Evolutionary conservation across 2,329 filamentous ascomycete species (phyloP), one percentile per base, ranked within the genome.

Genomic region (Pseudonectria buxi): DNA sequence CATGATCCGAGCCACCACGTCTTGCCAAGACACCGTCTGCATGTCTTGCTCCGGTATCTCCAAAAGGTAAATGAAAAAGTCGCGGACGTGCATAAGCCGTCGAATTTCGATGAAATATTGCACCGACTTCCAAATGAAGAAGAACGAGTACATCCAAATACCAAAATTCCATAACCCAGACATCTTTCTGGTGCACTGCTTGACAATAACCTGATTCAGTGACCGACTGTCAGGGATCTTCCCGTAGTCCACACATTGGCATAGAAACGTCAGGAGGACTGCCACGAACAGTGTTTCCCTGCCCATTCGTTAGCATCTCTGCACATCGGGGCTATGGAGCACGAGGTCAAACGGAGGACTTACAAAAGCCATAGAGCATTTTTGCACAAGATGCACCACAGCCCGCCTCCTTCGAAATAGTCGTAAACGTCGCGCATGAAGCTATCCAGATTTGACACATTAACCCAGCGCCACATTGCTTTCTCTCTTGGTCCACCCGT

Each of bases 1-100:
- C 77, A 94, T 94, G 41, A 95, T 72, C 25, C 87, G 81, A 41
- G 78, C 83, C 14, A 95, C 88, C 16, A 95, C 76, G 45, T 92
- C 83, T 55, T 94, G 86, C 89, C 89, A 95, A 6, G 89, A 90
- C 33, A 95, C 84, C 0, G 87, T 94, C 59, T 95, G 89, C 64
- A 95, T 92, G 50, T 95, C 89, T 37, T 82, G 72, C 39, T 78
- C 74, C 0, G 85, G 84, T 28, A 95, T 87, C 26, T 85, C 83
- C 9, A 95, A 75, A 4, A 95, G 72, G 53, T 94, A 72, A 18
- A 80, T 70, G 56, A 86, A 95, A 59, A 95, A 95, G 57, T 92
- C 82, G 45, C 87, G 85, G 63, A 95, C 81, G 32, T 86, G 73
- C 38, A 76, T 66, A 16, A 95, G 69, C 12, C 85, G 76, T 22